These are phyloP conservation scores for Coemansia sp. DNA, from an alignment of 192 early-diverging fungal genomes.

Conservation along the genomic window DNA sequence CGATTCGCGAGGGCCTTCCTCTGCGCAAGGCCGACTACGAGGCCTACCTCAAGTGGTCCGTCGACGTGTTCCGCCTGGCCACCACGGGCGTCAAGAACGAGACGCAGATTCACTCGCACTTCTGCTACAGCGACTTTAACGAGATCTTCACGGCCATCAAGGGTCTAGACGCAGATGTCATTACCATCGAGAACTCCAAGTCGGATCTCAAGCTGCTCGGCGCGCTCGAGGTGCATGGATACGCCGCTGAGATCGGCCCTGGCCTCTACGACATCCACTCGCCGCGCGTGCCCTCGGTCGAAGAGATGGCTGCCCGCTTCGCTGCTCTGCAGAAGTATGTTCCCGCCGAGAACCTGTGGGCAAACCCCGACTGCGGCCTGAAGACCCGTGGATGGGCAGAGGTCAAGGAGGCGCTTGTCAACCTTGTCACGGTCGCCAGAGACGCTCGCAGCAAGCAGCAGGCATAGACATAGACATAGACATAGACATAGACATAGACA, in stretches of 20 bases:
- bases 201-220: conserved; percentile 92
- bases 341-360: conserved; percentile 77
- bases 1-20: conserved; percentile 97
- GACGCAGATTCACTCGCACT: conserved; percentile 97
- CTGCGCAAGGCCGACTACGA: conserved; percentile 83
- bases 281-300: conserved; percentile 84
- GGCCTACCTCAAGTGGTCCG: conserved; percentile 93
- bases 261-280: conserved; percentile 99
- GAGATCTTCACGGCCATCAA: conserved; percentile 95
- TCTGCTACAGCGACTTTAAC: conserved; percentile 99
- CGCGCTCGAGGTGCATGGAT: conserved; percentile 79
- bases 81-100: conserved; percentile 79
- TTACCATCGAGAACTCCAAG: conserved; percentile 98
- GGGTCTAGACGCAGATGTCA: conserved; percentile 90
- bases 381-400: conserved; percentile 96
- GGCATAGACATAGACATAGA: no score
- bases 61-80: conserved; percentile 86
- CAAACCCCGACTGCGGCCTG: conserved; percentile 98
- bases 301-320: conserved; percentile 86
- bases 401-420: conserved; percentile 78
- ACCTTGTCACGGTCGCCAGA: conserved; percentile 81
- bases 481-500: no score
- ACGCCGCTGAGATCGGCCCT: conserved; percentile 90
- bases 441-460: conserved; percentile 58
- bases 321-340: conserved; percentile 84